Conservation (phyloP, 164 flowering plant genomes). For the Annona squamosa region DNA sequence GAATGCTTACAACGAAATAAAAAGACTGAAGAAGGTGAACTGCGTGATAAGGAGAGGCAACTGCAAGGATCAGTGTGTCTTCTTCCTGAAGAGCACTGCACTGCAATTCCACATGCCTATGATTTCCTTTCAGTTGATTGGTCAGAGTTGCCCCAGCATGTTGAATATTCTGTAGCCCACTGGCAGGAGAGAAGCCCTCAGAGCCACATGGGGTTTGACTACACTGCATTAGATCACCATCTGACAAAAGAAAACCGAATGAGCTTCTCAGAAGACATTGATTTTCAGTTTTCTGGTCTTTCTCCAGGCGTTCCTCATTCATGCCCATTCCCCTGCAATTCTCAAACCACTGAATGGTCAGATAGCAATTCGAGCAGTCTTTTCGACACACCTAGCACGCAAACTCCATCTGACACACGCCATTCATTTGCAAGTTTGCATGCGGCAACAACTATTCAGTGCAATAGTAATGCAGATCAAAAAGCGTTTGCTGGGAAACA, state of each 20-base stretch:
- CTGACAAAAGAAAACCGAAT: slow-evolving; percentile 14
- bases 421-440: slow-evolving; percentile 5
- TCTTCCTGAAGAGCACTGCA: slow-evolving; percentile 16
- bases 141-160: slow-evolving; percentile 14
- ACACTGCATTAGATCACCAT: slow-evolving; percentile 14
- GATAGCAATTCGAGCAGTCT: slow-evolving; percentile 8
- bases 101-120: slow-evolving; percentile 15
- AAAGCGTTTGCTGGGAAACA: slow-evolving; percentile 5
- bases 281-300: slow-evolving; percentile 17
- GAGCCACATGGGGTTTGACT: slow-evolving; percentile 14
- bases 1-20: neutral
- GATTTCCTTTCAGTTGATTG: slow-evolving; percentile 9
- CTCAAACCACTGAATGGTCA: slow-evolving; percentile 14
- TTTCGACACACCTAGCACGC: slow-evolving; percentile 6
- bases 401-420: slow-evolving; percentile 20
- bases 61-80: slow-evolving; percentile 14
- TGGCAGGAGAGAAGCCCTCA: neutral
- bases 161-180: neutral
- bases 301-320: slow-evolving; percentile 40
- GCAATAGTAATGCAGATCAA: slow-evolving; percentile 9
- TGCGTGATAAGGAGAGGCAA: slow-evolving; percentile 10
- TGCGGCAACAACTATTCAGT: neutral
- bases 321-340: slow-evolving; percentile 40
- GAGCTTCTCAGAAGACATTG: slow-evolving; percentile 32
- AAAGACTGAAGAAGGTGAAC: neutral